Percentiles rank a stretch among this genome's conserved stretches.
Conservation (phyloP, 768 basidiomycete genomes). For the Russula ochroleuca region DNA sequence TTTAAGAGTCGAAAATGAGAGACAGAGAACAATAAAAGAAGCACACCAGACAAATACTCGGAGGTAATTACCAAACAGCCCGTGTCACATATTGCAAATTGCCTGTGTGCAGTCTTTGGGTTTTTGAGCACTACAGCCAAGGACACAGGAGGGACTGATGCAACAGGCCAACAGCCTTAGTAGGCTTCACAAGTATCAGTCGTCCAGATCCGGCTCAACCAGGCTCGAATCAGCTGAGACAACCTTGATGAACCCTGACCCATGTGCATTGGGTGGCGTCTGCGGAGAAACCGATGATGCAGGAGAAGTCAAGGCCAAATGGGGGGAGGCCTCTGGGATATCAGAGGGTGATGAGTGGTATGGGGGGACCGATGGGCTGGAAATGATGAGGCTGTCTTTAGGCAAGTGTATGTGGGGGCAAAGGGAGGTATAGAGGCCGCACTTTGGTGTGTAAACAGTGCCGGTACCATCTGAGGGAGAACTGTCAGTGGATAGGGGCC, state of each 20-base stretch:
- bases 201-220: neutral
- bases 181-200: neutral
- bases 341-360: slow-evolving; percentile 30
- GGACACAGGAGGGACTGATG: neutral
- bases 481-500: slow-evolving; percentile 63
- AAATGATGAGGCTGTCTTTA: slow-evolving; percentile 26
- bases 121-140: slow-evolving; percentile 10
- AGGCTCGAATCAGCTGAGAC: slow-evolving; percentile 21
- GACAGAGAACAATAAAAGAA: neutral
- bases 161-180: slow-evolving; percentile 4
- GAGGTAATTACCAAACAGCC: slow-evolving; percentile 19
- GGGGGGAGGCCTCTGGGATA: slow-evolving; percentile 32
- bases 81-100: slow-evolving; percentile 20
- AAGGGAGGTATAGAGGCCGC: slow-evolving; percentile 29
- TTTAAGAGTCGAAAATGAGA: neutral
- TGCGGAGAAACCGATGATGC: slow-evolving; percentile 33
- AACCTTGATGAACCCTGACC: slow-evolving; percentile 14
- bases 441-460: slow-evolving; percentile 29
- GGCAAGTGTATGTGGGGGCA: slow-evolving; percentile 25
- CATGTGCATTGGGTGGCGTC: slow-evolving; percentile 30
- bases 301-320: slow-evolving; percentile 33
- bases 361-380: slow-evolving; percentile 19
- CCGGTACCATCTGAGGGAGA: slow-evolving; percentile 42
- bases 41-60: too few relatives aligned
- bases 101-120: slow-evolving; percentile 20